A percentile compares a stretch with the other conserved stretches of the same genome.
phyloP scores from a whole-genome alignment of 352 stramenopile genomes.

The Pythium aquatile region DNA sequence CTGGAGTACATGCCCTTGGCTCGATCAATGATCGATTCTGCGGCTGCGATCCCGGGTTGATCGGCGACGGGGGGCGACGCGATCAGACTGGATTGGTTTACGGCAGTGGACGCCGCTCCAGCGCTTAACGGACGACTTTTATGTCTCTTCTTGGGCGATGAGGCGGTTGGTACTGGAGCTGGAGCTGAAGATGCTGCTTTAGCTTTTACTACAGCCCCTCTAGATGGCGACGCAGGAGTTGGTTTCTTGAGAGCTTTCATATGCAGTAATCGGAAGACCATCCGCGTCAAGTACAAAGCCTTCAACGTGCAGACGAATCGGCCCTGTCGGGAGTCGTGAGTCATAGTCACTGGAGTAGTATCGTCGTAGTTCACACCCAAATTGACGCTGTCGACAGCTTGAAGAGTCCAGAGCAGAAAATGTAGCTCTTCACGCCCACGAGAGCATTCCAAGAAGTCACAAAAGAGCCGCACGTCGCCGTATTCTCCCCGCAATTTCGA shows the following conservation, averaged over 20 bases:
- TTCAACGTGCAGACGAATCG: conserved; percentile 51
- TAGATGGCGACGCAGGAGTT: conserved; percentile 7
- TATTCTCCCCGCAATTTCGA: conserved; percentile 27
- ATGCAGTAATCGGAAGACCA: conserved; percentile 45
- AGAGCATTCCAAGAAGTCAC: conserved; percentile 47
- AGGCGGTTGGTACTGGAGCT: background rate
- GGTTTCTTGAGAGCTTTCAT: conserved; percentile 33
- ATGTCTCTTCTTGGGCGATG: conserved; percentile 31
- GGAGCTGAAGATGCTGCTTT: background rate
- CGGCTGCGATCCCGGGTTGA: background rate
- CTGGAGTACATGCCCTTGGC: conserved; percentile 1
- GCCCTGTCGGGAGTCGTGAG: background rate
- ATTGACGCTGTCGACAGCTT: conserved; percentile 42
- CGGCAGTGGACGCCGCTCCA: background rate
- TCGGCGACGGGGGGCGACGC: background rate
- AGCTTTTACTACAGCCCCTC: background rate
- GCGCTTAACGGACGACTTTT: conserved; percentile 27
- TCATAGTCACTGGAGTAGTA: background rate
- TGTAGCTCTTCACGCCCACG: conserved; percentile 41
- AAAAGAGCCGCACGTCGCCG: conserved; percentile 51
- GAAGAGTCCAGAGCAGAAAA: conserved; percentile 56
- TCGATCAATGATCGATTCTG: conserved; percentile 15
- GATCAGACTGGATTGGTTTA: background rate
- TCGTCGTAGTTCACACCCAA: conserved; percentile 55
- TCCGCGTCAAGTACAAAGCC: conserved; percentile 47